Evolutionary conservation across 2,329 filamentous ascomycete species (phyloP).

Genomic region (Fusarium graminum): DNA sequence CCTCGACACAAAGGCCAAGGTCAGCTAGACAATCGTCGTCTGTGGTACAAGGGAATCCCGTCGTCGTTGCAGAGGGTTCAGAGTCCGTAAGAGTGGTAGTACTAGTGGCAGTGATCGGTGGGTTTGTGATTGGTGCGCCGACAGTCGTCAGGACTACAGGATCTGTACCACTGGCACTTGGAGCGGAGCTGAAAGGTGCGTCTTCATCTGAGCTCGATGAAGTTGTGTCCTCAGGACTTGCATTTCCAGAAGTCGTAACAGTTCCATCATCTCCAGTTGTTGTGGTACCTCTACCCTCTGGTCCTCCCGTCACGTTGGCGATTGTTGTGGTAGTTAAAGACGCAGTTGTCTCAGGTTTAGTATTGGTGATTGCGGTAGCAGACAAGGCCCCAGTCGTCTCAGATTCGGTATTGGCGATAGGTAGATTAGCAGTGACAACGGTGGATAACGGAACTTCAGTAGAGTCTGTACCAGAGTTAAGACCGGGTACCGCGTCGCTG

Average conservation of each 20-base stretch:
- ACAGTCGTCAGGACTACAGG: slow-evolving; percentile 2
- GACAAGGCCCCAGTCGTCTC: neutral
- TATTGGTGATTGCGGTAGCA: neutral
- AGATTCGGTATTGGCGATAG: neutral
- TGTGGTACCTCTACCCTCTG: neutral
- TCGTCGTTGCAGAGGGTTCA: neutral
- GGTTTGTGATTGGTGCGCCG: no score
- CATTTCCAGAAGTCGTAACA: neutral
- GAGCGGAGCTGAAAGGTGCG: neutral
- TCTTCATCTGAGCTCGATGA: neutral
- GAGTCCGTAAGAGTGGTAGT: neutral
- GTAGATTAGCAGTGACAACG: neutral
- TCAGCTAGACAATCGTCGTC: slow-evolving; percentile 7
- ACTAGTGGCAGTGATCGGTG: neutral
- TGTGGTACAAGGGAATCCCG: neutral
- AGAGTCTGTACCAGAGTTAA: neutral
- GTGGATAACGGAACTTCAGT: neutral
- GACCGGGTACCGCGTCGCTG: neutral
- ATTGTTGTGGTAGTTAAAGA: neutral
- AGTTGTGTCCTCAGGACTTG: neutral
- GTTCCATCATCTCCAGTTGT: slow-evolving; percentile 1
- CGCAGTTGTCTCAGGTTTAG: neutral
- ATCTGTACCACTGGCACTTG: slow-evolving; percentile 1
- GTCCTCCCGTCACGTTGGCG: neutral
- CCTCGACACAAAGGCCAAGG: slow-evolving; percentile 6